Base-by-base conservation (phyloP, 2,329 filamentous ascomycete genomes). In the Fusarium euwallaceae region DNA sequence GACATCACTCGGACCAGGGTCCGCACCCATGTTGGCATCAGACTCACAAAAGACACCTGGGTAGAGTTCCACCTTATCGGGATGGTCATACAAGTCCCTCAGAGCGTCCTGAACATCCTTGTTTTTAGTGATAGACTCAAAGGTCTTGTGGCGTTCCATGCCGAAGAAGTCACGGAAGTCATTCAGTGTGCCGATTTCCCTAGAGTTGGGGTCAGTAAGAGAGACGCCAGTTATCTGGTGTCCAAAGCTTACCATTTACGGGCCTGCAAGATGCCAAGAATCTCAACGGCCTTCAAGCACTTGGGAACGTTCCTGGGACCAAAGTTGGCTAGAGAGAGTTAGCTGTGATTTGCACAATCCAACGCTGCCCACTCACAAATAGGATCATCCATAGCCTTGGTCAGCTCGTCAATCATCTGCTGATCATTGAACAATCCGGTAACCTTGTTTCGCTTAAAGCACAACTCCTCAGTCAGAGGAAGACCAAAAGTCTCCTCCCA, bases 1-100 rank as follows among this genome's bases (percentile, higher is more conserved):
- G 12, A 92, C 93, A 79, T 92, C 93, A 0, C 89, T 90, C 0
- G 92, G 92, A 48, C 92, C 92, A 4, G 90, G 90, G 2, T 88
- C 84, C 86, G 92, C 90, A 1, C 91, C 89, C 71, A 88, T 82
- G 81, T 94, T 94, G 17, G 89, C 88, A 70, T 92, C 89, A 2
- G 72, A 70, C 79, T 94, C 93, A 2, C 90, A 88, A 0, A 94
- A 89, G 16, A 95, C 85, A 48, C 89, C 90, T 1, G 90, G 89
- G 78, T 92, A 92, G 43, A 92, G 82, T 68, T 92, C 90, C 3
- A 92, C 88, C 72, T 86, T 87, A 77, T 92, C 90, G 0, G 89
- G 89, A 72, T 90, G 87, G 20, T 88, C 88, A 72, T 90, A 89
- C n/a, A 92, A 83, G 48, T 85, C 81, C 7, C 73, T 66, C 6